Evolutionary conservation across 2,329 filamentous ascomycete genomes (phyloP), one percentile per base, ranked within the genome.

Genomic region (Hypoxylon sp.): DNA sequence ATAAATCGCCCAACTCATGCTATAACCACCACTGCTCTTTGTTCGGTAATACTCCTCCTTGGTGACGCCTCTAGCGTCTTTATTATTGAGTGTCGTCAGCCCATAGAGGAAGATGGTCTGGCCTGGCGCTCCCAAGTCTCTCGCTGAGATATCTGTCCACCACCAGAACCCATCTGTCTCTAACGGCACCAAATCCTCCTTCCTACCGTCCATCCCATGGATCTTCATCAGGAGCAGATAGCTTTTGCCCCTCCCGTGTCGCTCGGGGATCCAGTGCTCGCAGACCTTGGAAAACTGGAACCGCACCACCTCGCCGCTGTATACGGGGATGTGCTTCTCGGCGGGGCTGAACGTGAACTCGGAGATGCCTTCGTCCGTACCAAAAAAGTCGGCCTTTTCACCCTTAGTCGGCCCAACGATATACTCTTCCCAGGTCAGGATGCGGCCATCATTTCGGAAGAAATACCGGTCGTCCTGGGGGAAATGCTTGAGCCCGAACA

Each of bases 241-340:
- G 46, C 88, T 85, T 64, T 85, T 87, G 0, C 90, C 90, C 57
- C 82, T 79, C 0, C 91, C 91, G 68, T 91, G 85, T 65, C 84
- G 85, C 69, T 90, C 85, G n/a, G 90, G 83, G 45, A 89, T 88
- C 92, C 92, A 97, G 77, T 98, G 95, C 73, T 88, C 87, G 76
- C 95, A 98, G 9, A 90, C 74, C 63, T 91, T 91, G 56, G 87
- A 87, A 75, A 97, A 94, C 73, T 92, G 90, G 79, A 98, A 97
- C 14, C 92, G 87, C 27, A 96, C 81, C 0, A 84, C 79, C 41
- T 85, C 79, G 32, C 79, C 72, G 71, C 87, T 85, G 68, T 86
- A 74, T 2, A 93, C 85, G 1, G 84, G 80, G 63, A 97, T 89
- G 30, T 87, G 81, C 67, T 86, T 86, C 53, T 78, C 76, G 3